These are phyloP conservation scores for Fragilaria radians DNA, from an alignment of 108 stramenopile species.

Conservation along the genomic window DNA sequence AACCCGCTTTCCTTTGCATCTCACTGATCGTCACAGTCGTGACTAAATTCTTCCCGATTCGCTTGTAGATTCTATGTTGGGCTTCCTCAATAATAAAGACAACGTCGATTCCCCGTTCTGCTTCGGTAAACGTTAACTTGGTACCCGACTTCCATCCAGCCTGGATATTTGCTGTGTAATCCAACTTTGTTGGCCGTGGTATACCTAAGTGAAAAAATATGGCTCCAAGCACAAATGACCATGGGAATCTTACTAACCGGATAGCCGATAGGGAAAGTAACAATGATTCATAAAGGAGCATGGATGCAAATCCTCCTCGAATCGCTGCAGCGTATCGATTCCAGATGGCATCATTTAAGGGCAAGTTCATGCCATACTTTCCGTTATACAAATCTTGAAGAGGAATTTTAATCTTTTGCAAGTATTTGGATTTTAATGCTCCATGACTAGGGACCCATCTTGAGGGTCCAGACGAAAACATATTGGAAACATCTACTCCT, in stretches of 20 bases:
- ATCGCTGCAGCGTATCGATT: conserved; percentile 46
- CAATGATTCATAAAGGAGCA: conserved; percentile 27
- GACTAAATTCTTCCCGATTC: conserved; percentile 56
- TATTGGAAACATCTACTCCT: conserved; percentile 12
- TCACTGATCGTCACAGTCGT: conserved; percentile 25
- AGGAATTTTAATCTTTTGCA: conserved; percentile 50
- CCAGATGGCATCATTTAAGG: conserved; percentile 34
- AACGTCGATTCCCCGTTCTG: conserved; percentile 29
- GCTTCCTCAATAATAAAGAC: conserved; percentile 60
- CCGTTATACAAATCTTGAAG: conserved; percentile 54
- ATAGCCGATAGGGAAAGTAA: conserved; percentile 32
- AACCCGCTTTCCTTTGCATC: conserved; percentile 38
- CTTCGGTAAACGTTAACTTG: conserved; percentile 29
- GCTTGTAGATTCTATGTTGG: conserved; percentile 35
- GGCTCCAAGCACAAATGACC: conserved; percentile 27
- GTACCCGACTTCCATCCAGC: conserved; percentile 60
- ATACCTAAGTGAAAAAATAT: conserved; percentile 36
- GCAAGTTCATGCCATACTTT: conserved; percentile 16
- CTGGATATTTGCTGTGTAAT: conserved; percentile 17
- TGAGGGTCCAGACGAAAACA: conserved; percentile 4
- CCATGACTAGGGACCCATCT: neutral
- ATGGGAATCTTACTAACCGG: conserved; percentile 30
- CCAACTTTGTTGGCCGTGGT: conserved; percentile 31
- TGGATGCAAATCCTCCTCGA: conserved; percentile 32
- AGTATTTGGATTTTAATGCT: conserved; percentile 44